Conservation (phyloP, 192 early-diverging fungal species). For the Chytriomyces sp. region DNA sequence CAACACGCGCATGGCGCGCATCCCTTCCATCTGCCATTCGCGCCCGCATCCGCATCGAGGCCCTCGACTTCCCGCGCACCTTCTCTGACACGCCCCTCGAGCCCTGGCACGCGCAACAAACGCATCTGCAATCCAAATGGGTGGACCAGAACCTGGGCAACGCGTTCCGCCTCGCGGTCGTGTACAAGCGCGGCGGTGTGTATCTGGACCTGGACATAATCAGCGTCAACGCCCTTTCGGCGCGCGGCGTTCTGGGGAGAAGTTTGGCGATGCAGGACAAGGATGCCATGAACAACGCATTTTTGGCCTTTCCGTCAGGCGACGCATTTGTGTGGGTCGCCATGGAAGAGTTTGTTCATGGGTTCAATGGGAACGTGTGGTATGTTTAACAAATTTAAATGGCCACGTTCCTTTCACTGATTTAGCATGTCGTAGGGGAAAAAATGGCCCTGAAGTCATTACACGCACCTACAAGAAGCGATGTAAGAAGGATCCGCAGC, state of each 20-base stretch:
- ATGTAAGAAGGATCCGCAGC: background rate
- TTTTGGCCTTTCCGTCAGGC: conserved; percentile 30
- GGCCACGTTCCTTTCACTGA: background rate
- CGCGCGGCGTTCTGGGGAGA: conserved; percentile 24
- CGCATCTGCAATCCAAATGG: conserved; percentile 31
- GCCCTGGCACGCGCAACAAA: conserved; percentile 17
- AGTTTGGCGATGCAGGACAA: conserved; percentile 35
- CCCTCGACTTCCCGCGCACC: conserved; percentile 15
- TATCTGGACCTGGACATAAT: conserved; percentile 51
- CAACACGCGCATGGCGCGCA: background rate
- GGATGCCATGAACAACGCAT: conserved; percentile 39
- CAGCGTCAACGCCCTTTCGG: conserved; percentile 34
- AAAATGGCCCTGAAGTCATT: conserved; percentile 12
- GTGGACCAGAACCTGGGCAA: conserved; percentile 48
- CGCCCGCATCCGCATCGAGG: background rate
- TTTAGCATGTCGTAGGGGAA: no score
- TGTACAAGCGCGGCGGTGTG: conserved; percentile 40
- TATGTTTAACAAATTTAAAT: background rate
- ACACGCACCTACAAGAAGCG: conserved; percentile 5
- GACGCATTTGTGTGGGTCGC: conserved; percentile 38
- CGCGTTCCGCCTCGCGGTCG: conserved; percentile 37
- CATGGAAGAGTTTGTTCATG: conserved; percentile 44
- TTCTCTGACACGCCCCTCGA: conserved; percentile 41
- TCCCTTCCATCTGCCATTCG: no score
- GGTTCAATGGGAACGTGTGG: conserved; percentile 39